These are phyloP conservation scores for Daucus carota DNA, from an alignment of 129 eudicot genomes.

Conservation along the genomic window DNA sequence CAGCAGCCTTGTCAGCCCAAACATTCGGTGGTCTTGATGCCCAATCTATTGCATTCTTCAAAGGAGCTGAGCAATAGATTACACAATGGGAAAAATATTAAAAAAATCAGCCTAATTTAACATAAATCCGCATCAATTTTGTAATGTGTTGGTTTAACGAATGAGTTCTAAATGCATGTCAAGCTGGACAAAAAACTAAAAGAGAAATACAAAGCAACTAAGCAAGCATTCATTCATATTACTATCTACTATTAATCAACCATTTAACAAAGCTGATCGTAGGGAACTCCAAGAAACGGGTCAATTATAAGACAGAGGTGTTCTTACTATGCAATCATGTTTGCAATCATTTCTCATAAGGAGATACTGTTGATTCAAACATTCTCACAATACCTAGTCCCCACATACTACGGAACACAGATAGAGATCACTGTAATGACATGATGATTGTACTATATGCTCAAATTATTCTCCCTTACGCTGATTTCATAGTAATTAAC, in stretches of 20 bases:
- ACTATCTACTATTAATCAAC: too few relatives aligned
- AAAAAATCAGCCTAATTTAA: neutral
- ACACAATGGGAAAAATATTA: neutral
- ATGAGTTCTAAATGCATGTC: neutral
- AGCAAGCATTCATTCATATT: too few relatives aligned
- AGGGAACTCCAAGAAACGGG: too few relatives aligned
- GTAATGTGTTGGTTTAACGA: neutral
- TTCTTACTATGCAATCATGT: neutral
- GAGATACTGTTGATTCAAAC: neutral
- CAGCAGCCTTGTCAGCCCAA: conserved; percentile 87
- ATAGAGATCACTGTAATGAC: neutral
- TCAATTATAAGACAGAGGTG: too few relatives aligned
- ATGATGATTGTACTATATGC: neutral
- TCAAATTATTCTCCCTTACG: neutral
- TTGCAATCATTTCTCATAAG: neutral
- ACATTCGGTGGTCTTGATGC: conserved; percentile 88
- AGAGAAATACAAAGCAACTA: neutral
- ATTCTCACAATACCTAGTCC: neutral
- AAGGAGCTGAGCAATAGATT: conserved; percentile 35
- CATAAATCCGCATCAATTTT: neutral
- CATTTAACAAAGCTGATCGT: too few relatives aligned
- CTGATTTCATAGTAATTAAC: too few relatives aligned
- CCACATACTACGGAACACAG: neutral
- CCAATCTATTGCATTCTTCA: conserved; percentile 93
- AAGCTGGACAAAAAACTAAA: neutral